Base-by-base conservation (phyloP, 805 yeast species). In the Myxozyma vanderwaltii region DNA sequence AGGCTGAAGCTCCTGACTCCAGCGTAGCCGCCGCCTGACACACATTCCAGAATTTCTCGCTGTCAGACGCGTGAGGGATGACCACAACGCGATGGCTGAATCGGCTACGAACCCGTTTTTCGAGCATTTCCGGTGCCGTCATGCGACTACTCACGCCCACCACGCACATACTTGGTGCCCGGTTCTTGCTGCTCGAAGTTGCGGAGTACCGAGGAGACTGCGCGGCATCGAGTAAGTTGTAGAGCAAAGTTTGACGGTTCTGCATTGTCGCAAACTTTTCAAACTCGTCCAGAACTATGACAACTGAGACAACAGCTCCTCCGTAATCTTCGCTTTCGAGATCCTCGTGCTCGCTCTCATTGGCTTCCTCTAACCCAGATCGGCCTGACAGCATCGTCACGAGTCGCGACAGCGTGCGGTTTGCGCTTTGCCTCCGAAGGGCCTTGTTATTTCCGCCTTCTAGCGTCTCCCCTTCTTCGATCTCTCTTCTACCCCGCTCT, bases 71-170 rank as follows among this genome's bases (percentile, higher is more conserved):
- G 51, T 83, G 84, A 26, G 81, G 81, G 38, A 90, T 76, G 17
- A 59, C 59, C 24, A 91, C 79, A 1, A 87, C 73, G 51, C 96
- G 76, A 69, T 92, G 97, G 17, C 94, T 85, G 71, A 91, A 94
- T 64, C 99, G 76, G 57, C 95, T 86, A 65, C 90, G 81, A 0
- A 94, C 98, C 68, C 99, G 80, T 69, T 92, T 94, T 69, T 94
- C 99, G 47, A 94, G 76, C 67, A 83, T 78, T 67, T 92, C 97
- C 51, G 91, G 78, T 0, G 90, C 80, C 4, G 88, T 89, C 50
- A 89, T 77, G 54, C 86, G 84, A 0, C 91, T 80, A 0, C 95
- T 85, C 12, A 86, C 73, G 1, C 98, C 97, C 48, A 94, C 72
- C 4, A 92, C 88, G 52, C 94, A 82, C 4, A 91, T 83, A 0